Evolutionary conservation across 495 filamentous ascomycete species (phyloP).

Genomic region (Aspergillus ostianus): DNA sequence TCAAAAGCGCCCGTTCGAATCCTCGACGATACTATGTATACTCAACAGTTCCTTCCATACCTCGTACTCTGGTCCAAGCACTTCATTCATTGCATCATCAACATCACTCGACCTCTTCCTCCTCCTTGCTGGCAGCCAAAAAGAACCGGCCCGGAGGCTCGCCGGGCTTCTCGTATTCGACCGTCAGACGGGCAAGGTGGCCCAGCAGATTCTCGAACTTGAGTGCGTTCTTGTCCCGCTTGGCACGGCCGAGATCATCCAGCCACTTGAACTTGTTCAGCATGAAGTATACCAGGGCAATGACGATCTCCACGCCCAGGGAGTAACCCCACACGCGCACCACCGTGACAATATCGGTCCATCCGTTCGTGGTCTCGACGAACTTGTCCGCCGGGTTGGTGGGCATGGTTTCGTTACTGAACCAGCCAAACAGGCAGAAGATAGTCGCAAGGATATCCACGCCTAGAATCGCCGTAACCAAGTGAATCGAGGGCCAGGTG

Average conservation of each 20-base stretch:
- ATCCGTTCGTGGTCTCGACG: slow-evolving; percentile 55
- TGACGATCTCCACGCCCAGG: slow-evolving; percentile 70
- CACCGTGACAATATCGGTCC: slow-evolving; percentile 72
- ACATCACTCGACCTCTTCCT: slow-evolving; percentile 40
- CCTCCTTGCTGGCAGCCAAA: slow-evolving; percentile 41
- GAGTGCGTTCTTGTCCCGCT: slow-evolving; percentile 64
- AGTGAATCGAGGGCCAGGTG: slow-evolving; percentile 66
- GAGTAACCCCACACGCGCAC: slow-evolving; percentile 76
- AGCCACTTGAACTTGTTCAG: slow-evolving; percentile 66
- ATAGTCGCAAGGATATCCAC: slow-evolving; percentile 66
- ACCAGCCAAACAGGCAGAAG: slow-evolving; percentile 73
- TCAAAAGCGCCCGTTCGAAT: background rate
- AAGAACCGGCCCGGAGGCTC: slow-evolving; percentile 37
- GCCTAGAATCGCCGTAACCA: slow-evolving; percentile 64
- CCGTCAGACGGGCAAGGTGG: slow-evolving; percentile 64
- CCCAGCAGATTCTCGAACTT: slow-evolving; percentile 74
- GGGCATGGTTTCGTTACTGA: slow-evolving; percentile 50
- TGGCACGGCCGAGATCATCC: slow-evolving; percentile 68
- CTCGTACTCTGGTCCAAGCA: background rate
- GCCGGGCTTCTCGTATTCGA: slow-evolving; percentile 64
- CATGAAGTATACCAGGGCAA: slow-evolving; percentile 71
- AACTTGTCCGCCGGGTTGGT: slow-evolving; percentile 40
- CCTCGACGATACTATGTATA: background rate
- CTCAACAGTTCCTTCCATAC: background rate
- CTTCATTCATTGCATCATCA: background rate